Percentiles rank a stretch among this genome's conserved stretches.
Evolutionary conservation across 257 asterid genomes (phyloP).

Genomic region (Craterostigma plantagineum): DNA sequence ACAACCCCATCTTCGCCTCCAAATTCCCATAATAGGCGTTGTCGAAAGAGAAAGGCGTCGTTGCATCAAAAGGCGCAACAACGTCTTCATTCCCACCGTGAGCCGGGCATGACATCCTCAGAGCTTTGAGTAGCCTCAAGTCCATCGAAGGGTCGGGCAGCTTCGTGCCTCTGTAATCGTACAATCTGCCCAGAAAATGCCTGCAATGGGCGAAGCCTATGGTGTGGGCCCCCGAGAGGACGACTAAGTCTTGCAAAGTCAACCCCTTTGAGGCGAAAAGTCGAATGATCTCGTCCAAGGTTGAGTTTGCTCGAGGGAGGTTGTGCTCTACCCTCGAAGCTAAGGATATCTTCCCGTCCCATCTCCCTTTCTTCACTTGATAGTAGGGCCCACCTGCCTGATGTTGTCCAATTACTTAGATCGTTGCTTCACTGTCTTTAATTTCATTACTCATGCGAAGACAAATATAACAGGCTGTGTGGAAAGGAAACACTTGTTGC

Average conservation of each 20-base stretch:
- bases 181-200: slow-evolving; percentile 47
- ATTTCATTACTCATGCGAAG: too few species aligned
- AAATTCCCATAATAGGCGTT: slow-evolving; percentile 82
- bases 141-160: slow-evolving; percentile 59
- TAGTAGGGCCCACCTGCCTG: slow-evolving; percentile 87
- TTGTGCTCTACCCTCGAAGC: slow-evolving; percentile 52
- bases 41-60: slow-evolving; percentile 75
- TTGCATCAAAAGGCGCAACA: slow-evolving; percentile 89
- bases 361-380: slow-evolving; percentile 86
- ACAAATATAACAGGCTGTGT: too few species aligned
- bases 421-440: too few species aligned
- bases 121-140: slow-evolving; percentile 61
- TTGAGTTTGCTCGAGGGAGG: slow-evolving; percentile 63
- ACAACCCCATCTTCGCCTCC: slow-evolving; percentile 57
- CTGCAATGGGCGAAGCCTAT: slow-evolving; percentile 87
- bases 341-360: slow-evolving; percentile 81
- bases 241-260: slow-evolving; percentile 51
- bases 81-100: slow-evolving; percentile 62
- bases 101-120: slow-evolving; percentile 68
- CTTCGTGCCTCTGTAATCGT: slow-evolving; percentile 42
- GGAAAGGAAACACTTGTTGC: too few species aligned
- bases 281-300: slow-evolving; percentile 32
- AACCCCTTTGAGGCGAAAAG: slow-evolving; percentile 72
- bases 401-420: too few species aligned
- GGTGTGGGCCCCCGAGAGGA: slow-evolving; percentile 91